These are phyloP conservation scores for Metschnikowia amazonensis DNA, from an alignment of 805 yeast genomes.

Conservation along the genomic window DNA sequence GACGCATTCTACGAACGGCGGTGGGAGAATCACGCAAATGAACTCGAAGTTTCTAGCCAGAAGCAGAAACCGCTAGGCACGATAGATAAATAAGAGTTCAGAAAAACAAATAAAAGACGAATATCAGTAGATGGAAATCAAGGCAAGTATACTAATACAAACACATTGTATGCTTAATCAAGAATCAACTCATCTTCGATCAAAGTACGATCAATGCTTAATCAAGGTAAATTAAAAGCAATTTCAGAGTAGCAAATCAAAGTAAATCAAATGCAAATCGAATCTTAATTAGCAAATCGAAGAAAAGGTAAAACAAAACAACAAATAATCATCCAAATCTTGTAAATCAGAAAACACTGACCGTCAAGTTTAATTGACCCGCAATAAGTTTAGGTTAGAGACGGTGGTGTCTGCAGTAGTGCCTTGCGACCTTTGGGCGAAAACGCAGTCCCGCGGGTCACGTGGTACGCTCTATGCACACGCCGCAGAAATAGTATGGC, in stretches of 20 bases:
- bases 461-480: constrained; percentile 3
- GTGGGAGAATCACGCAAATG: constrained; percentile 45
- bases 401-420: background rate
- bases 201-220: too few species aligned
- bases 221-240: too few species aligned
- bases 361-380: background rate
- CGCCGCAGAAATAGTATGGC: constrained; percentile 1
- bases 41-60: constrained; percentile 62
- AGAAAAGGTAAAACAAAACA: background rate
- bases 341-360: background rate
- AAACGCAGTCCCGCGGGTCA: constrained; percentile 9
- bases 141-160: too few species aligned
- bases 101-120: background rate
- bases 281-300: background rate
- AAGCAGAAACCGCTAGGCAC: constrained; percentile 34
- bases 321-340: background rate
- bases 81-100: background rate
- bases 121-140: background rate
- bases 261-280: too few species aligned
- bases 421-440: background rate
- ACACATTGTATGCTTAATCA: background rate
- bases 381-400: background rate
- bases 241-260: too few species aligned
- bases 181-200: too few species aligned
- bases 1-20: constrained; percentile 5